These are phyloP conservation scores for Miamiensis avidus DNA, from an alignment of 169 alveolate genomes.

Conservation along the genomic window DNA sequence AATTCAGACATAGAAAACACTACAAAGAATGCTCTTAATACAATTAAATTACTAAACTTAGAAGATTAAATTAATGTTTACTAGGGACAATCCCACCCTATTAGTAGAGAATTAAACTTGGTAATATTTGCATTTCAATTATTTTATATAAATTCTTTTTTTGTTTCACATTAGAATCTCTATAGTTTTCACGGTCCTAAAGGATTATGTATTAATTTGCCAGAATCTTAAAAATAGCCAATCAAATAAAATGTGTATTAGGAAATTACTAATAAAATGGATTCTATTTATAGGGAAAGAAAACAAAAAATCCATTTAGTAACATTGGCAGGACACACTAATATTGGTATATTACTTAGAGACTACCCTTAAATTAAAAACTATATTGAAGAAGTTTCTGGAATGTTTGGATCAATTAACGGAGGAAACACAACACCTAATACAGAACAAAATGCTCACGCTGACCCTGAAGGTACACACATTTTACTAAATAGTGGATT, in stretches of 20 bases:
- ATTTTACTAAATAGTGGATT: neutral
- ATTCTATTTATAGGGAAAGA: neutral
- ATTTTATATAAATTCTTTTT: no score
- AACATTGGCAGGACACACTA: neutral
- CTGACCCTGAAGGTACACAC: neutral
- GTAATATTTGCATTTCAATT: neutral
- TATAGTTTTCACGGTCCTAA: neutral
- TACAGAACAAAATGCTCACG: neutral
- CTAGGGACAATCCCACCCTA: neutral
- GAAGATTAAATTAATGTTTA: neutral
- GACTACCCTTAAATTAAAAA: neutral
- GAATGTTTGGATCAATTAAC: neutral
- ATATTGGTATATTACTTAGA: neutral
- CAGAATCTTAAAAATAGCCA: neutral
- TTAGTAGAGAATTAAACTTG: neutral
- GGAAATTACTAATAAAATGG: neutral
- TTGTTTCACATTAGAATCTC: neutral
- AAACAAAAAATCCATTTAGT: no score
- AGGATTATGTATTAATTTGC: neutral
- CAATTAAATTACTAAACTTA: no score
- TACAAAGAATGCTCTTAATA: neutral
- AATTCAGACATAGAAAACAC: neutral
- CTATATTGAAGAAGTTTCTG: neutral
- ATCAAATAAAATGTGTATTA: neutral
- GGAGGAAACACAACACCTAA: neutral